phyloP scores from a whole-genome alignment of 306 rosid genomes.

The Lupinus albus region DNA sequence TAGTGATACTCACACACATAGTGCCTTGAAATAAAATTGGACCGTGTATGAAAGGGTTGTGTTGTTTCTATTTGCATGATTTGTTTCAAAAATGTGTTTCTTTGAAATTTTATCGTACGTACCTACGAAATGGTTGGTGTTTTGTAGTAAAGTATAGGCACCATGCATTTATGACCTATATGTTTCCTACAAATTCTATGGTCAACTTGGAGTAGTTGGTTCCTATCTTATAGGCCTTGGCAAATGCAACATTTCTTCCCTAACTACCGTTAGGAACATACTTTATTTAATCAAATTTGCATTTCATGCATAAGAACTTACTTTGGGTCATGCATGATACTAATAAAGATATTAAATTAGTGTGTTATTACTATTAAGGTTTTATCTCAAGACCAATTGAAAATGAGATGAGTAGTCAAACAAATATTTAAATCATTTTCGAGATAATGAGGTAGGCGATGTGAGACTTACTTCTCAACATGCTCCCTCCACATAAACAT shows the following conservation, averaged over 20 bases:
- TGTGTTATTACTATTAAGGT: too few species aligned
- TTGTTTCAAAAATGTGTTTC: constrained; percentile 52
- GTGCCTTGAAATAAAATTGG: constrained; percentile 68
- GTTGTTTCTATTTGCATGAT: constrained; percentile 64
- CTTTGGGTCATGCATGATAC: constrained; percentile 10
- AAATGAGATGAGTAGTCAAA: too few species aligned
- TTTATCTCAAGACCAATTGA: too few species aligned
- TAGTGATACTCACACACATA: constrained; percentile 48
- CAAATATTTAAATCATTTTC: too few species aligned
- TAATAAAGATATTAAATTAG: not conserved
- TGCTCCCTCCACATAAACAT: too few species aligned
- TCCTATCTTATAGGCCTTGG: constrained; percentile 41
- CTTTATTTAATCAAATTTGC: constrained; percentile 44
- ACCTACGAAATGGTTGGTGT: constrained; percentile 49
- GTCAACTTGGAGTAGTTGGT: constrained; percentile 45
- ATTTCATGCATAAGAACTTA: constrained; percentile 38
- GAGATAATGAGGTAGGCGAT: too few species aligned
- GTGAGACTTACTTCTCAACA: too few species aligned
- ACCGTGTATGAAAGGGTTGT: constrained; percentile 46
- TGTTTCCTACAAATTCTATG: constrained; percentile 61
- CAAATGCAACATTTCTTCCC: constrained; percentile 58
- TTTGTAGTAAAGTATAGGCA: constrained; percentile 58
- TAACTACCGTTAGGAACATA: constrained; percentile 60
- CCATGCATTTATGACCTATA: constrained; percentile 55
- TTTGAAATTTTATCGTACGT: constrained; percentile 48